A percentile compares a stretch with the other conserved stretches of the same genome.
Conservation (phyloP, 2,329 filamentous ascomycete genomes). For the Diplodia sapinea region DNA sequence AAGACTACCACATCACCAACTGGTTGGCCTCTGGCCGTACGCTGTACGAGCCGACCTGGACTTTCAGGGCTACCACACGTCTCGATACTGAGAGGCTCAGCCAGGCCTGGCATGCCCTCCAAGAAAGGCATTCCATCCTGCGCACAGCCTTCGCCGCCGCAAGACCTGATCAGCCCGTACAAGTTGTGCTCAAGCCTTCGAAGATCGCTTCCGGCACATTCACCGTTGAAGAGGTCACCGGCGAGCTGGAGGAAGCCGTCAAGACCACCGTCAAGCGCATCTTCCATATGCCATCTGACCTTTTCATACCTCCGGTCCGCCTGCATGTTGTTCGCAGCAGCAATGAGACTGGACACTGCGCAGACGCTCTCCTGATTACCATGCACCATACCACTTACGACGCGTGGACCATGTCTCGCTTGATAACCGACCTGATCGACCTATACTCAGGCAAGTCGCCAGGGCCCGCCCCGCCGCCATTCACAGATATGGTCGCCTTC, state of each 20-base stretch:
- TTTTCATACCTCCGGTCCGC: slow-evolving; percentile 42
- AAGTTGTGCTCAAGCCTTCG: slow-evolving; percentile 42
- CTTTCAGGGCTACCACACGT: slow-evolving; percentile 15
- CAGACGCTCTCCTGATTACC: slow-evolving; percentile 41
- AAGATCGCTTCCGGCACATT: slow-evolving; percentile 35
- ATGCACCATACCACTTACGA: slow-evolving; percentile 48
- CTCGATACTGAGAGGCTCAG: slow-evolving; percentile 39
- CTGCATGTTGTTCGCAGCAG: slow-evolving; percentile 40
- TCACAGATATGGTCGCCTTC: slow-evolving; percentile 36
- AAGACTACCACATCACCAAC: slow-evolving; percentile 29
- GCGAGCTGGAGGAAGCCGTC: slow-evolving; percentile 33
- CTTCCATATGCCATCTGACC: slow-evolving; percentile 39
- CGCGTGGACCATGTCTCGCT: slow-evolving; percentile 45
- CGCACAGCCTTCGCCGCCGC: slow-evolving; percentile 44
- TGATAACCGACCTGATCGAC: slow-evolving; percentile 41
- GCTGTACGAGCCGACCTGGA: slow-evolving; percentile 30
- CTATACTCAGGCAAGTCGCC: slow-evolving; percentile 37
- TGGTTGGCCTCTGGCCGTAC: slow-evolving; percentile 28
- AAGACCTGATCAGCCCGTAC: slow-evolving; percentile 38
- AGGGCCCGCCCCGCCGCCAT: slow-evolving; percentile 9
- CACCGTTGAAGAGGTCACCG: slow-evolving; percentile 35
- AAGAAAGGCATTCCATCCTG: slow-evolving; percentile 43
- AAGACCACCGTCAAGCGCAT: slow-evolving; percentile 37
- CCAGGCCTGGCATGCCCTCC: slow-evolving; percentile 41
- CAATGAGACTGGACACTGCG: slow-evolving; percentile 37